A percentile compares a stretch with the other conserved stretches of the same genome.
phyloP scores from a whole-genome alignment of 164 flowering plant genomes.

The Vitis cinerea region DNA sequence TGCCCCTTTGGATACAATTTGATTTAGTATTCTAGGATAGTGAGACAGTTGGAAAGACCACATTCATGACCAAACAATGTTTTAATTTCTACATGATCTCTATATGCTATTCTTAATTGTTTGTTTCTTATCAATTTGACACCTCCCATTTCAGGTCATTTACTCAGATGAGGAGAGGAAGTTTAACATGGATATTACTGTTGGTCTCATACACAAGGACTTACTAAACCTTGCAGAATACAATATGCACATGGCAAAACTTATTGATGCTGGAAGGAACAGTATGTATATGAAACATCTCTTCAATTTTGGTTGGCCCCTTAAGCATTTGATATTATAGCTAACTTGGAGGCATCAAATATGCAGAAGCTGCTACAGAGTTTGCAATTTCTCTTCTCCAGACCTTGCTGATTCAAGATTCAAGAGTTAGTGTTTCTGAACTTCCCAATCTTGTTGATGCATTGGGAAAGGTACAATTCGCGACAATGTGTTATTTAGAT shows the following conservation, averaged over 20 bases:
- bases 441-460: conserved; percentile 90
- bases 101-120: no score
- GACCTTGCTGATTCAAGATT: conserved; percentile 65
- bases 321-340: background rate
- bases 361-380: conserved; percentile 90
- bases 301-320: background rate
- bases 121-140: background rate
- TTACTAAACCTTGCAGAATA: conserved; percentile 88
- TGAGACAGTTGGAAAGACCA: no score
- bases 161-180: conserved; percentile 90
- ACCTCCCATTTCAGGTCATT: conserved; percentile 55
- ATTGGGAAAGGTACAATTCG: conserved; percentile 65
- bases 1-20: no score
- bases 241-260: conserved; percentile 90
- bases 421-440: conserved; percentile 61
- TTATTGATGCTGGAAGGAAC: conserved; percentile 93
- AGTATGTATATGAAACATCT: conserved; percentile 47
- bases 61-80: no score
- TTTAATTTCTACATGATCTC: no score
- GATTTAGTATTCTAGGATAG: no score
- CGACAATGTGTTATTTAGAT: background rate
- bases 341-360: conserved; percentile 10
- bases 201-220: conserved; percentile 81
- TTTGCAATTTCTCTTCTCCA: conserved; percentile 81
- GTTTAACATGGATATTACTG: conserved; percentile 79